Conservation (phyloP, 1,284 basidiomycete genomes). For the Termitomyces sp. region DNA sequence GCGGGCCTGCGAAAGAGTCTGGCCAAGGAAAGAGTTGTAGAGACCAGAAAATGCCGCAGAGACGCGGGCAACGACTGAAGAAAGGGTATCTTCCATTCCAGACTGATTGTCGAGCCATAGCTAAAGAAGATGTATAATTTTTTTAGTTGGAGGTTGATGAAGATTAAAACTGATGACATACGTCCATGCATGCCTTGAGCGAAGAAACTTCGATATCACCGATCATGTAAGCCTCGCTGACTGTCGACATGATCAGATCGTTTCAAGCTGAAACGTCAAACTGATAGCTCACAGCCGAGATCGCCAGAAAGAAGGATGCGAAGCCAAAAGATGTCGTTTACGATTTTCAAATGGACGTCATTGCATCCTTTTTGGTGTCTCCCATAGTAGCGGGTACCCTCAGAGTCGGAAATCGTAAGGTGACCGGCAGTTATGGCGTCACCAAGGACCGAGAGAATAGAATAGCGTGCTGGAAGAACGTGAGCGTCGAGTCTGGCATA, state of each 20-base stretch:
- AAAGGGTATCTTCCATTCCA: constrained; percentile 57
- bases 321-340: constrained; percentile 76
- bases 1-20: constrained; percentile 71
- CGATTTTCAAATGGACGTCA: constrained; percentile 60
- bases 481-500: neutral
- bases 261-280: constrained; percentile 1
- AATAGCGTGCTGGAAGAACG: constrained; percentile 47
- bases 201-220: constrained; percentile 73
- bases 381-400: constrained; percentile 55
- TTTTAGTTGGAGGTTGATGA: constrained; percentile 8
- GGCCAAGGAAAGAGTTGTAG: constrained; percentile 78
- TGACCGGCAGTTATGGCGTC: constrained; percentile 54
- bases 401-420: constrained; percentile 58
- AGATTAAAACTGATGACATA: constrained; percentile 34
- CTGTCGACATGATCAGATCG: constrained; percentile 31
- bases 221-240: constrained; percentile 88
- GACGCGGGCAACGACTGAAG: constrained; percentile 60
- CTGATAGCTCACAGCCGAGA: constrained; percentile 57
- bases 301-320: constrained; percentile 69
- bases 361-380: constrained; percentile 44
- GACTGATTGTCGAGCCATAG: constrained; percentile 82
- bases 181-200: constrained; percentile 74
- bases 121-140: constrained; percentile 36
- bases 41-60: constrained; percentile 66
- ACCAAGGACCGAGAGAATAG: constrained; percentile 55